Percentiles rank a stretch among this genome's conserved stretches.
Evolutionary conservation across 257 asterid species (phyloP).

Genomic region (Plantago elongata): DNA sequence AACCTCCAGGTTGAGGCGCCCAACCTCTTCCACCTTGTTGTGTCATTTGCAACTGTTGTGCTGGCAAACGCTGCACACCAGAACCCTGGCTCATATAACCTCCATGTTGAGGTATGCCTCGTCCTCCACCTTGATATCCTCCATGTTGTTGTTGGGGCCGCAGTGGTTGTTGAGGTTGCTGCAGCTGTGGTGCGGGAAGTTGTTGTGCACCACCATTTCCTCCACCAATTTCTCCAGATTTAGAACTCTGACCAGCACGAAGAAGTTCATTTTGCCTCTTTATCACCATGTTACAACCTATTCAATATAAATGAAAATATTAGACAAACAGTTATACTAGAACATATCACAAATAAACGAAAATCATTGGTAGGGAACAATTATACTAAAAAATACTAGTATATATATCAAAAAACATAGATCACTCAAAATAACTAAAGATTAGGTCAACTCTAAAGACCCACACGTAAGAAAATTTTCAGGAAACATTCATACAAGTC

Average conservation of each 20-base stretch:
- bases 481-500: too few species aligned
- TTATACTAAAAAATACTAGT: background rate
- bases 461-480: too few species aligned
- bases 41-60: too few species aligned
- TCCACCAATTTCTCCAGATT: slow-evolving; percentile 40
- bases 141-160: too few species aligned
- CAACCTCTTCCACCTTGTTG: too few species aligned
- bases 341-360: background rate
- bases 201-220: slow-evolving; percentile 34
- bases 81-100: slow-evolving; percentile 53
- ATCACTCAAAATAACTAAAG: too few species aligned
- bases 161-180: slow-evolving; percentile 32
- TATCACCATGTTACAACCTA: slow-evolving; percentile 62
- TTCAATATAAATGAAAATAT: slow-evolving; percentile 3
- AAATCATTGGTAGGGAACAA: background rate
- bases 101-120: too few species aligned
- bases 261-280: slow-evolving; percentile 66
- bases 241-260: slow-evolving; percentile 59
- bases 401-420: too few species aligned
- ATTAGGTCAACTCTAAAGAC: too few species aligned
- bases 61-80: too few species aligned
- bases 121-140: too few species aligned
- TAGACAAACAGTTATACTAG: slow-evolving; percentile 6
- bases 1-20: too few species aligned
- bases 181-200: slow-evolving; percentile 41